Percentiles rank a stretch among this genome's conserved stretches.
Conservation (phyloP, 2,329 filamentous ascomycete genomes). For the Alternaria triticimaculans region DNA sequence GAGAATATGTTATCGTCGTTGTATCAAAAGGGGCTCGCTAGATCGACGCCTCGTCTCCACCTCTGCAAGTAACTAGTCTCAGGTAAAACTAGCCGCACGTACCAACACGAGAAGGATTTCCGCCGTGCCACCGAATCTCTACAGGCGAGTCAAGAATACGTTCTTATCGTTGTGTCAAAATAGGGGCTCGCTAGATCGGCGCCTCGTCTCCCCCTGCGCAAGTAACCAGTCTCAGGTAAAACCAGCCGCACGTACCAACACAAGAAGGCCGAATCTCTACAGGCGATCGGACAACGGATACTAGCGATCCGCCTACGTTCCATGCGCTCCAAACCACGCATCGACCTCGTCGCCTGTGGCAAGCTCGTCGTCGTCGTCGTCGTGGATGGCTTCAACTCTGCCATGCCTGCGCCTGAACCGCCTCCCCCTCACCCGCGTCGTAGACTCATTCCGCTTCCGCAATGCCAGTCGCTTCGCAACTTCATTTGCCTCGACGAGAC, state of each 20-base stretch:
- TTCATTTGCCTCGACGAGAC: slow-evolving; percentile 66
- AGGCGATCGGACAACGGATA: background rate
- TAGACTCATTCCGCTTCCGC: slow-evolving; percentile 59
- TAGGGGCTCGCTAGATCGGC: background rate
- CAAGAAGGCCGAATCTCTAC: background rate
- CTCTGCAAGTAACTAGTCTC: background rate
- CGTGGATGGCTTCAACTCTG: slow-evolving; percentile 39
- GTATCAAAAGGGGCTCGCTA: background rate
- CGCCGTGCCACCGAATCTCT: too few relatives aligned
- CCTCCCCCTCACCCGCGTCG: background rate
- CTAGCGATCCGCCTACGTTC: background rate
- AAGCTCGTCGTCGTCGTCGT: slow-evolving; percentile 25
- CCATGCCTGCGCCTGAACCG: background rate
- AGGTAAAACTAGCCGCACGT: background rate
- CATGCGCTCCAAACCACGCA: background rate
- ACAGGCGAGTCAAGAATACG: background rate
- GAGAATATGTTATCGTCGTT: background rate
- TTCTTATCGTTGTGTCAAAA: background rate
- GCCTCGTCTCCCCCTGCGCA: background rate
- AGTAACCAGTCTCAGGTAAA: background rate
- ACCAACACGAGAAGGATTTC: too few relatives aligned
- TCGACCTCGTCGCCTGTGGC: slow-evolving; percentile 1
- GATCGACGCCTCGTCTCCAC: background rate
- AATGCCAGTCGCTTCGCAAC: slow-evolving; percentile 63
- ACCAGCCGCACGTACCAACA: background rate